Evolutionary conservation across 164 flowering plant species (phyloP).

Genomic region (Chimonanthus praecox): DNA sequence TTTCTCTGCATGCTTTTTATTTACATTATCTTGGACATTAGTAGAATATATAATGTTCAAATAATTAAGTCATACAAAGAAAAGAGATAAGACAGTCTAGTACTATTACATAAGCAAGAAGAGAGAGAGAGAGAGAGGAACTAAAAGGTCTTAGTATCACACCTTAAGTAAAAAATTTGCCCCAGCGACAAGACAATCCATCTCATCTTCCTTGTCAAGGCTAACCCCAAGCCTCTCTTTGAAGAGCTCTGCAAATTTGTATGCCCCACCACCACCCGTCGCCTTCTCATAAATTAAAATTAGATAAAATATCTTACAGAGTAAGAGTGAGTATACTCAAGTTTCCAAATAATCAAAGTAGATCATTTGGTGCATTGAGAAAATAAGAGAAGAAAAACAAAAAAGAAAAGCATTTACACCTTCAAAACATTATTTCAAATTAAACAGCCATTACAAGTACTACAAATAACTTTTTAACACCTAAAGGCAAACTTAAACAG

Average conservation of each 20-base stretch:
- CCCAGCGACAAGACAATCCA: conserved; percentile 76
- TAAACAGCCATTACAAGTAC: neutral
- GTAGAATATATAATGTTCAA: neutral
- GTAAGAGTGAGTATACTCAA: neutral
- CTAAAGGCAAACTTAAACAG: neutral
- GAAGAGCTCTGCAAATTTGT: conserved; percentile 59
- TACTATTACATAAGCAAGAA: neutral
- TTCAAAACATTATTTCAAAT: neutral
- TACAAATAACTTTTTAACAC: too few species aligned
- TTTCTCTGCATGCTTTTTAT: neutral
- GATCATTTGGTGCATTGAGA: too few species aligned
- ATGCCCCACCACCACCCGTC: conserved; percentile 85
- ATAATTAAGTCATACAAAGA: neutral
- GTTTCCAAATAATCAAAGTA: neutral
- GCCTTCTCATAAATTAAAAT: conserved; percentile 33
- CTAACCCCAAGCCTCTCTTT: conserved; percentile 62
- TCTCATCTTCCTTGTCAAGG: conserved; percentile 79
- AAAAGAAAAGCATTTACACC: neutral
- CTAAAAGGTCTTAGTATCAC: neutral
- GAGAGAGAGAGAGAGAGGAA: too few species aligned
- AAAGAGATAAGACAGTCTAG: neutral
- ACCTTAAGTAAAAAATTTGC: conserved; percentile 88
- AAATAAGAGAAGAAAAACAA: neutral
- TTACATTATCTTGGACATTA: neutral
- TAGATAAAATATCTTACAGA: neutral